Conservation (phyloP, 495 filamentous ascomycete species). For the Neurospora sp. region DNA sequence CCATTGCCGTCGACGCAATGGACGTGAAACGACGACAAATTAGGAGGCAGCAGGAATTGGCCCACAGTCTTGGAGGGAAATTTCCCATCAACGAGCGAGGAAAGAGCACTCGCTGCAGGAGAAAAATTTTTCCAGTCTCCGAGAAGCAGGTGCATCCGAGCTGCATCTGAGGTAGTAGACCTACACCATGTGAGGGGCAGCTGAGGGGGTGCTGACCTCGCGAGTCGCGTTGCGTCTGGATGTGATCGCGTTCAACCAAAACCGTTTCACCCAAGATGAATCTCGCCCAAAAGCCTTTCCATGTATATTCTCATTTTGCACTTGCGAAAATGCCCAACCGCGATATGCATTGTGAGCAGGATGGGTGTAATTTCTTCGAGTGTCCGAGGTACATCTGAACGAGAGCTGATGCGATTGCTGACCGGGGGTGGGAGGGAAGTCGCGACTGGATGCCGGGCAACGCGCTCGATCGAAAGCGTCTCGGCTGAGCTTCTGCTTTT, state of each 20-base stretch:
- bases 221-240: background rate
- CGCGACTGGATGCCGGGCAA: background rate
- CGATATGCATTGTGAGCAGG: too few species aligned
- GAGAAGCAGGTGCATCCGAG: background rate
- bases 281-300: too few species aligned
- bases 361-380: background rate
- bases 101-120: too few species aligned
- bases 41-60: background rate
- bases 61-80: too few species aligned
- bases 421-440: accelerated
- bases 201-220: background rate
- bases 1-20: background rate
- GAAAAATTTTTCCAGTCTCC: too few species aligned
- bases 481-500: background rate
- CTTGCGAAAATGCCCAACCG: too few species aligned
- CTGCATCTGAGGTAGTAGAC: background rate
- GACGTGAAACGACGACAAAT: background rate
- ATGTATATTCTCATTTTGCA: too few species aligned
- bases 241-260: background rate
- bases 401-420: background rate
- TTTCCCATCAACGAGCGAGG: too few species aligned
- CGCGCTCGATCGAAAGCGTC: background rate
- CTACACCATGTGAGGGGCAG: background rate
- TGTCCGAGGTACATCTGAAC: background rate
- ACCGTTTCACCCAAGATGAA: too few species aligned